Evolutionary conservation across 352 stramenopile genomes (phyloP), one percentile per base, ranked within the genome.

Genomic region (Globisporangium barbulae): DNA sequence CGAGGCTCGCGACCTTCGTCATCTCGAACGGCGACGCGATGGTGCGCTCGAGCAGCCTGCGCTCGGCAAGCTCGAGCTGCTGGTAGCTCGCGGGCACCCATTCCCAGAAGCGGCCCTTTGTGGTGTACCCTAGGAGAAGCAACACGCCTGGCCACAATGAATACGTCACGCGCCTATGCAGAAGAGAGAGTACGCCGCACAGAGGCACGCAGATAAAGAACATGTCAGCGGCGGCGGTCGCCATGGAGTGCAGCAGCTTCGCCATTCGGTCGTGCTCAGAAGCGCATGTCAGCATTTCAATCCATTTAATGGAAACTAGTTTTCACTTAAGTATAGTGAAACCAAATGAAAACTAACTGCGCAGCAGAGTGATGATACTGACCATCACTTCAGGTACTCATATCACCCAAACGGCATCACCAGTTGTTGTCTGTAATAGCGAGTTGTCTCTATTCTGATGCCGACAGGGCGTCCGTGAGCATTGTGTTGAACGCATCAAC

Each of bases 61-160:
- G 76, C 69, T 95, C 86, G 2, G 71, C 68, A 37, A 78, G 70
- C 58, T 91, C 80, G 15, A 95, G 74, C 44, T 78, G 79, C 25
- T 70, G 59, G 63, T 88, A 88, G 72, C 76, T 89, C 35, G 86
- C 86, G 37, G 83, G 79, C 8, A 91, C 78, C 86, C 86, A 95
- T 35, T 88, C 72, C 84, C 84, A 93, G 31, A 75, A 69, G 52
- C 71, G 69, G 21, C 80, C 72, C 37, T 87, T 76, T 2, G 84
- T 90, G 22, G 78, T 79, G 64, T 74, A 68, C 33, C 80, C 84
- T 90, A 63, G 68, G 50, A 73, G 72, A 45, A 89, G 49, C 37
- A 90, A 48, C 58, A 87, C 53, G 45, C 65, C 78, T 88, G 35
- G 28, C 50, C 19, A n/a, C 22, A 19, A 58, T 67, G 45, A 68